Percentiles rank a stretch among this genome's conserved stretches.
Conservation (phyloP, 208 protist genomes). For the Trypanosoma melophagium region DNA sequence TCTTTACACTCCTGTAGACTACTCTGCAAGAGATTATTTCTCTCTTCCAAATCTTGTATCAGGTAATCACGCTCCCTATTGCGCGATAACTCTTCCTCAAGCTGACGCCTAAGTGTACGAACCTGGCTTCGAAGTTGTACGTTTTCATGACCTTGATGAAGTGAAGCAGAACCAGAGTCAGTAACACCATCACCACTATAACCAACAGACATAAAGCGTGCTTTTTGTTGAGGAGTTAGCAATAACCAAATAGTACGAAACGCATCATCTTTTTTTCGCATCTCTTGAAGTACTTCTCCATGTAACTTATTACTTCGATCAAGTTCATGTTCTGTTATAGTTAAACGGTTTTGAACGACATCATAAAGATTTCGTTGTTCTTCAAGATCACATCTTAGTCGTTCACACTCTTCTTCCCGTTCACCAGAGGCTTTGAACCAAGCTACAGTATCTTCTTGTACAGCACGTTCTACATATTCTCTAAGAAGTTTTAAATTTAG, state of each 20-base stretch:
- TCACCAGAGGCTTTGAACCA: constrained; percentile 32
- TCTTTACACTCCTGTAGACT: constrained; percentile 24
- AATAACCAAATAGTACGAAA: constrained; percentile 45
- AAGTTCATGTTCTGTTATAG: constrained; percentile 46
- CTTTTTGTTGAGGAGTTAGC: constrained; percentile 51
- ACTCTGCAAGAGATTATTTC: constrained; percentile 22
- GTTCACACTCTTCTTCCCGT: constrained; percentile 37
- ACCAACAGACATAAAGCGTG: constrained; percentile 36
- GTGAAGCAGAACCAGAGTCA: constrained; percentile 5
- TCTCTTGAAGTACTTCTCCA: constrained; percentile 25
- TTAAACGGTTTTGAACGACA: constrained; percentile 38
- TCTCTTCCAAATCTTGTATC: constrained; percentile 31
- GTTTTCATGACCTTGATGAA: constrained; percentile 34
- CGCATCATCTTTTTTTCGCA: constrained; percentile 36
- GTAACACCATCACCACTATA: constrained; percentile 16
- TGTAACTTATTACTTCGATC: constrained; percentile 33
- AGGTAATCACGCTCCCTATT: constrained; percentile 22
- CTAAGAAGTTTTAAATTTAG: constrained; percentile 38
- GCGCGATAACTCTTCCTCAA: constrained; percentile 26
- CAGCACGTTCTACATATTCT: constrained; percentile 34
- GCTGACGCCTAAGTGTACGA: constrained; percentile 20
- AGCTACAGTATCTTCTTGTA: constrained; percentile 43
- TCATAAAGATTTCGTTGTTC: constrained; percentile 45
- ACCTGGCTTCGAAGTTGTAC: constrained; percentile 33
- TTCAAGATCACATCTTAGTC: constrained; percentile 37